phyloP scores from a whole-genome alignment of 257 asterid species.

The Plectranthus barbatus region DNA sequence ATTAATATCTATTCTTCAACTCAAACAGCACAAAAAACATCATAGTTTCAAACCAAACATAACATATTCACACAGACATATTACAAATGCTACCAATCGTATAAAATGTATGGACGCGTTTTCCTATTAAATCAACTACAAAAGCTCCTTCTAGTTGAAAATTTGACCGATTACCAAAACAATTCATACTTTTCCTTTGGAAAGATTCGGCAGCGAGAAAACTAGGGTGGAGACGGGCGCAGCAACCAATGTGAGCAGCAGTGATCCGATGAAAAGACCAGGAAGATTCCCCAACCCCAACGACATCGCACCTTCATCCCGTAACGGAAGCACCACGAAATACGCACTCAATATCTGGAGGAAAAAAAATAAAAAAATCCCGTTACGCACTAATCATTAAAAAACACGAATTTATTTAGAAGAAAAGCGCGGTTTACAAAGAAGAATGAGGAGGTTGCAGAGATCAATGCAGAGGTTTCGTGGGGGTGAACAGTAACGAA shows the following conservation, averaged over 20 bases:
- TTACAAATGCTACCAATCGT: not conserved
- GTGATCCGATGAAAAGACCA: slow-evolving; percentile 74
- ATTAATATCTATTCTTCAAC: not conserved
- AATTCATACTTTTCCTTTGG: slow-evolving; percentile 64
- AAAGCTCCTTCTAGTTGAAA: not conserved
- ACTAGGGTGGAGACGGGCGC: slow-evolving; percentile 90
- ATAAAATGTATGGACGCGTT: not conserved
- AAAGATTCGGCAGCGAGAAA: slow-evolving; percentile 85
- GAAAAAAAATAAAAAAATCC: not conserved
- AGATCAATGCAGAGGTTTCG: slow-evolving; percentile 64
- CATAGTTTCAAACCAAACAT: not conserved
- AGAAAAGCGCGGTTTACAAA: slow-evolving; percentile 36
- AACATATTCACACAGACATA: not conserved
- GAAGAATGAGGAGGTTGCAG: slow-evolving; percentile 77
- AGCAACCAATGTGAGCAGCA: slow-evolving; percentile 78
- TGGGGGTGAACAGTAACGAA: slow-evolving; percentile 81
- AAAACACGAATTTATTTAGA: not conserved
- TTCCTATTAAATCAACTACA: not conserved
- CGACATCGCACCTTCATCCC: slow-evolving; percentile 99
- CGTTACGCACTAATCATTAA: not conserved
- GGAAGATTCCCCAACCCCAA: slow-evolving; percentile 80
- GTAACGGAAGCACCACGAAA: slow-evolving; percentile 91
- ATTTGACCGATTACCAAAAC: slow-evolving; percentile 1
- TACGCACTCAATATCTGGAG: slow-evolving; percentile 97
- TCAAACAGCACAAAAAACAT: not conserved